Percentiles rank a stretch among this genome's conserved stretches.
Conservation (phyloP, 2,329 filamentous ascomycete genomes). For the Cladosporium oxysporum region DNA sequence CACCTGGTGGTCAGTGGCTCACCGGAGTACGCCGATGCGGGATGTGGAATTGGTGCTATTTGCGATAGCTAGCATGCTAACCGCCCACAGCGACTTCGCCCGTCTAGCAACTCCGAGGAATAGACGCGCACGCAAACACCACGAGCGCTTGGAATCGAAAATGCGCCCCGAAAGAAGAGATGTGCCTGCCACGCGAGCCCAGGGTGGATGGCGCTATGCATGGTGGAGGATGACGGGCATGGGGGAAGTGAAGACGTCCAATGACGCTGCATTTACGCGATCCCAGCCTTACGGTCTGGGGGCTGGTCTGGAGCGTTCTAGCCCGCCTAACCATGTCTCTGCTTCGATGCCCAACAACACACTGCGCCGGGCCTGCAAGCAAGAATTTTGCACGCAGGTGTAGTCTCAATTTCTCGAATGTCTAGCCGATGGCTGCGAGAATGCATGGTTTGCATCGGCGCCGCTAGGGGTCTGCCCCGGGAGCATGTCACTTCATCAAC, state of each 20-base stretch:
- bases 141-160: background rate
- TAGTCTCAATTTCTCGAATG: background rate
- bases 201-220: background rate
- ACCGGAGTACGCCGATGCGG: slow-evolving; percentile 3
- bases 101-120: background rate
- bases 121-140: background rate
- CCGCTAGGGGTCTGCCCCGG: background rate
- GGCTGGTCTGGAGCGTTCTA: slow-evolving; percentile 3
- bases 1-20: background rate
- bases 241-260: slow-evolving; percentile 3
- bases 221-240: background rate
- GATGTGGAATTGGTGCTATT: background rate
- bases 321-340: background rate
- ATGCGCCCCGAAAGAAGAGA: background rate
- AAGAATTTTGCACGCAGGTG: background rate
- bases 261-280: background rate
- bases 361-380: background rate
- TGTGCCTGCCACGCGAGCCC: background rate
- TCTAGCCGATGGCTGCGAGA: background rate
- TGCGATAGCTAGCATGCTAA: background rate
- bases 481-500: background rate
- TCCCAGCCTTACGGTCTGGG: slow-evolving; percentile 5
- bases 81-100: background rate
- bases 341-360: slow-evolving; percentile 7
- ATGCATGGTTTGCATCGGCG: background rate